Evolutionary conservation across 2,329 filamentous ascomycete genomes (phyloP).

Genomic region (Curvularia lunata): DNA sequence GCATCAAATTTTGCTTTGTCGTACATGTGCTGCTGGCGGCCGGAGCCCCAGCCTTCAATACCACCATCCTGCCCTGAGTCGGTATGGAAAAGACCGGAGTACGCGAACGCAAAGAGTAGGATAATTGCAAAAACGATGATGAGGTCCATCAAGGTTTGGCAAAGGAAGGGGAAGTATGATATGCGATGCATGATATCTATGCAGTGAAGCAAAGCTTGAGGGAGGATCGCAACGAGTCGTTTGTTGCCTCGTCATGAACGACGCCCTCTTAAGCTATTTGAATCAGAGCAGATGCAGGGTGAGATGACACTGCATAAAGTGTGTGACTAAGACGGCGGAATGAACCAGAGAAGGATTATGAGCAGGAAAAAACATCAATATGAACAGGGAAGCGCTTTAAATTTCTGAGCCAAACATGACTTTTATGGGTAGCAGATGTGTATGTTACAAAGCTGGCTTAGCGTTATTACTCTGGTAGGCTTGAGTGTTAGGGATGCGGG

Average conservation of each 20-base stretch:
- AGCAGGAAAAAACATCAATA: neutral
- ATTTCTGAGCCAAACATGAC: neutral
- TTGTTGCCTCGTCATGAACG: neutral
- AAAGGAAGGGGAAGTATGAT: neutral
- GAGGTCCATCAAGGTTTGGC: slow-evolving; percentile 15
- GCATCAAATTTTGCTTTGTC: slow-evolving; percentile 27
- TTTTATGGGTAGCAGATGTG: neutral
- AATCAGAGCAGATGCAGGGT: neutral
- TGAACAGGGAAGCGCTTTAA: neutral
- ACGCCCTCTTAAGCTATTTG: neutral
- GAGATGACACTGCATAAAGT: neutral
- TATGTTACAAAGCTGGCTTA: neutral
- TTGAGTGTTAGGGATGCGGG: neutral
- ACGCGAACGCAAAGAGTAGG: slow-evolving; percentile 17
- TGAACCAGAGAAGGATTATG: neutral
- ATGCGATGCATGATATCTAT: slow-evolving; percentile 3
- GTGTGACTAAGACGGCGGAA: neutral
- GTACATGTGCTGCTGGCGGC: slow-evolving; percentile 25
- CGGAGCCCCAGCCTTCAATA: slow-evolving; percentile 26
- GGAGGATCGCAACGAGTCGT: too few relatives aligned
- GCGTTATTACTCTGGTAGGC: neutral
- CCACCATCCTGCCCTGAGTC: slow-evolving; percentile 22
- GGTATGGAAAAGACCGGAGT: slow-evolving; percentile 16
- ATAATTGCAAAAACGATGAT: slow-evolving; percentile 15
- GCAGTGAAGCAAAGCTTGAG: too few relatives aligned